These are phyloP conservation scores for Mycena metata DNA, from an alignment of 768 basidiomycete species.

Conservation along the genomic window DNA sequence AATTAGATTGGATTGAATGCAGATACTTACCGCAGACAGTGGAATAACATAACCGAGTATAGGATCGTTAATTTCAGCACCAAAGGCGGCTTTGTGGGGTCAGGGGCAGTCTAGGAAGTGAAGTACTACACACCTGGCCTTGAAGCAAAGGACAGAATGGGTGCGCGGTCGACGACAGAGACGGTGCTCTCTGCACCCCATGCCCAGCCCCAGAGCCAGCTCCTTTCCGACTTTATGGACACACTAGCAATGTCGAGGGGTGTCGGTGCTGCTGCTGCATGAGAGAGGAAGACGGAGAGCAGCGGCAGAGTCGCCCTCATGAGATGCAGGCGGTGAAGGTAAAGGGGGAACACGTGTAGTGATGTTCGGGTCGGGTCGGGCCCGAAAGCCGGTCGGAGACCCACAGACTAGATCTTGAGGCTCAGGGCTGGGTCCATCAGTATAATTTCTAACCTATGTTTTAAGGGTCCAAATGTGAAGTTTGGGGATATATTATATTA, in stretches of 20 bases:
- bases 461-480: too few relatives aligned
- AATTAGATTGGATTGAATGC: neutral
- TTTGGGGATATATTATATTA: too few relatives aligned
- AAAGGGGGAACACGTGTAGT: conserved; percentile 23
- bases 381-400: too few relatives aligned
- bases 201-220: conserved; percentile 74
- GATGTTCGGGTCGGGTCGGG: too few relatives aligned
- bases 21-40: conserved; percentile 58
- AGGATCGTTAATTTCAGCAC: conserved; percentile 75
- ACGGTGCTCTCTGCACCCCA: conserved; percentile 80
- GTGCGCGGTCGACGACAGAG: conserved; percentile 81
- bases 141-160: conserved; percentile 77
- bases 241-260: conserved; percentile 46
- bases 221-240: conserved; percentile 64
- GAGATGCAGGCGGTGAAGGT: neutral
- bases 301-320: conserved; percentile 33
- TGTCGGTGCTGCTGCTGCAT: conserved; percentile 35
- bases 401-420: too few relatives aligned
- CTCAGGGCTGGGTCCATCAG: too few relatives aligned
- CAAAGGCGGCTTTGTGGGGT: too few relatives aligned
- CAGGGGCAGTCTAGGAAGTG: too few relatives aligned
- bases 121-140: too few relatives aligned
- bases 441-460: too few relatives aligned
- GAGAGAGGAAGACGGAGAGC: conserved; percentile 18
- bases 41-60: conserved; percentile 82